Evolutionary conservation across 305 asterid genomes (phyloP).

Genomic region (Galium porrigens): DNA sequence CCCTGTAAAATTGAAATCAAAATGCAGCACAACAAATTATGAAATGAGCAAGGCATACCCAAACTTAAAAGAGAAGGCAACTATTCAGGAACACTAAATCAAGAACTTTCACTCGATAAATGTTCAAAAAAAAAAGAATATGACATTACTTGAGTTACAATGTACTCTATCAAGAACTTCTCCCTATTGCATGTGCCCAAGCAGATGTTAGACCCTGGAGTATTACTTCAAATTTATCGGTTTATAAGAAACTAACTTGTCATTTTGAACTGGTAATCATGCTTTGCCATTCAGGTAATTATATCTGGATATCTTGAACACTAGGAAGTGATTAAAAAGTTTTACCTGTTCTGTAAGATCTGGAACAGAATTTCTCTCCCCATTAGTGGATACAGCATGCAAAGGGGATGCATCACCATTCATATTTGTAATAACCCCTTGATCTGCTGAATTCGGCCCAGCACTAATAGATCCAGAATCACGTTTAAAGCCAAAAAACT

Average conservation of each 20-base stretch:
- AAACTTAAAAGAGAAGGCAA: constrained; percentile 1
- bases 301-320: not conserved
- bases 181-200: too few relatives aligned
- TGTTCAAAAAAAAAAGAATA: too few relatives aligned
- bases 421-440: constrained; percentile 22
- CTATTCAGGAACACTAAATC: not conserved
- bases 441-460: constrained; percentile 29
- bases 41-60: not conserved
- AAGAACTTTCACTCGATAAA: not conserved
- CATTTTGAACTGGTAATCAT: not conserved
- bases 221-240: not conserved
- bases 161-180: too few relatives aligned
- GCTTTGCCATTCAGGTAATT: not conserved
- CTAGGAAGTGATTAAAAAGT: not conserved
- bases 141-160: not conserved
- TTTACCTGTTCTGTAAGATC: constrained; percentile 89
- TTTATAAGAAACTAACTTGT: not conserved
- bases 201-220: too few relatives aligned
- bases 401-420: constrained; percentile 34
- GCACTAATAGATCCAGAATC: constrained; percentile 33
- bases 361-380: constrained; percentile 52
- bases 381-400: constrained; percentile 27
- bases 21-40: not conserved
- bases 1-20: not conserved
- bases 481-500: constrained; percentile 50